Base-by-base conservation (phyloP, 306 rosid species). In the Aeschynomene evenia region DNA sequence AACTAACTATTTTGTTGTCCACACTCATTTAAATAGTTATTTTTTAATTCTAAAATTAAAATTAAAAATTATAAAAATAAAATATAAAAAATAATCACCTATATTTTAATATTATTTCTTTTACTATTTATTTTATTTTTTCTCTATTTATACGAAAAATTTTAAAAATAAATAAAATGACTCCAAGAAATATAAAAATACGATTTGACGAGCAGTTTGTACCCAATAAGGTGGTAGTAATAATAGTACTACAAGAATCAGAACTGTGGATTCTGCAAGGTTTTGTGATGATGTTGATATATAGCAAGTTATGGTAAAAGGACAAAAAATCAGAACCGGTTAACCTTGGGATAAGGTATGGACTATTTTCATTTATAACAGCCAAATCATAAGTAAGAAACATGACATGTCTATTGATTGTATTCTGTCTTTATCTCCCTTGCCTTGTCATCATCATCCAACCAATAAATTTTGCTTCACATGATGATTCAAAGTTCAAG, bases 391-490 rank as follows among this genome's bases (percentile, higher is more conserved):
- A 49, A 58, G 53, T 15, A 1, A 51, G 40, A 70, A 65, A 78
- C 81, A 70, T 37, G 74, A 70, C 78, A 70, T 70, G 78, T 74
- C 66, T 64, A 37, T 33, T 4, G 6, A 36, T 36, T 37, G 0
- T 51, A 48, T 52, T 9, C 46, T 63, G 70, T 77, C 82, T 63
- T 53, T 40, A 66, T 34, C 76, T 54, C 62, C 19, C 21, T 45
- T 76, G 77, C 72, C 61, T 23, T 66, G 81, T 81, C 81, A 60
- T 63, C 74, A 40, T 81, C 81, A 71, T 20, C 56, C 81, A 81
- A 45, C 81, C 75, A 37, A 71, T 19, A 52, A 14, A 37, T 66
- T 59, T 33, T 66, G 42, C 18, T 66, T 50, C 28, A 66, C 15
- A 37, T 37, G 72, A 37, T 37, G 72, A 14, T 71, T 36, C 69